Evolutionary conservation across 2,329 filamentous ascomycete species (phyloP).

Genomic region (Curvularia hawaiiensis): DNA sequence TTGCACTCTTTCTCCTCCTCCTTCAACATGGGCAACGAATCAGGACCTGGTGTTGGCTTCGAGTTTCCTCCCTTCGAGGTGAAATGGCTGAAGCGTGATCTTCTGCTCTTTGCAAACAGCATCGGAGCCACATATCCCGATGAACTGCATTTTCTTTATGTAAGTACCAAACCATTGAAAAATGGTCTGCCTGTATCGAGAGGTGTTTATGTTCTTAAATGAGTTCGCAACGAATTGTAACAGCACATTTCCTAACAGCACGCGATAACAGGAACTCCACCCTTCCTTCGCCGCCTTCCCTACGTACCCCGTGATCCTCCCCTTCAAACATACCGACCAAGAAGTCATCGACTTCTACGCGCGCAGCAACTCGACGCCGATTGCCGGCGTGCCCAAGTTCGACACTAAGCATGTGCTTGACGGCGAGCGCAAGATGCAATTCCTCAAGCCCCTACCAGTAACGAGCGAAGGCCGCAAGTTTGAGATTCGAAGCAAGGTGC

Average conservation of each 20-base stretch:
- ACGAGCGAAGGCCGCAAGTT: constrained; percentile 74
- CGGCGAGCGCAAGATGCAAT: constrained; percentile 79
- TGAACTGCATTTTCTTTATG: constrained; percentile 92
- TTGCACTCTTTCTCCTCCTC: not conserved
- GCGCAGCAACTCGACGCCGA: constrained; percentile 66
- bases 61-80: constrained; percentile 78
- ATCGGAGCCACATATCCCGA: constrained; percentile 79
- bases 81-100: constrained; percentile 86
- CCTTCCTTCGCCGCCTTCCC: constrained; percentile 87
- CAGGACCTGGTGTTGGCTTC: constrained; percentile 68
- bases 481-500: constrained; percentile 75
- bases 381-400: constrained; percentile 77
- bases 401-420: constrained; percentile 78
- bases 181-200: not conserved
- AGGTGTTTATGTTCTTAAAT: not conserved
- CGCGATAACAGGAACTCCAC: constrained; percentile 73
- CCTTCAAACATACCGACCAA: constrained; percentile 77
- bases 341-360: constrained; percentile 88
- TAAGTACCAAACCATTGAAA: constrained; percentile 50
- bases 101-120: constrained; percentile 86
- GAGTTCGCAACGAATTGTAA: not conserved
- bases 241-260: constrained; percentile 8
- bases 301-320: constrained; percentile 82
- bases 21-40: constrained; percentile 39
- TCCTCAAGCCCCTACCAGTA: constrained; percentile 76